Base-by-base conservation (phyloP, 2,329 filamentous ascomycete species). In the Fusarium sp. region DNA sequence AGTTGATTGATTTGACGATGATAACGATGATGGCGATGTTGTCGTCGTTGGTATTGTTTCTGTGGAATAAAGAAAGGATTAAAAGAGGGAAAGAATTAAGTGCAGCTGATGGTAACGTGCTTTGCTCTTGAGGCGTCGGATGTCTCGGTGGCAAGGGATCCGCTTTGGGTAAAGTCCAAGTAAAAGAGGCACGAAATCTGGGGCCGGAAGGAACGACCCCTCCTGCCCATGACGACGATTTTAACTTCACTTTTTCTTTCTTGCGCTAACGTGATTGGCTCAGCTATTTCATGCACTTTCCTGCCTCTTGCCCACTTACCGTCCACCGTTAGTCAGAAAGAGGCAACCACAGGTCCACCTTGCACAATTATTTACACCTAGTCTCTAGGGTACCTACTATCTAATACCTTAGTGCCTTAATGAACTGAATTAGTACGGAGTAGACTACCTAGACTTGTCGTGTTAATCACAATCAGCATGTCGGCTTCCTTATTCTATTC, bases 131-230 rank as follows among this genome's bases (percentile, higher is more conserved):
- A 68, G 70, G 72, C 48, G 56, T 64, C 72, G 72, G 72, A 75
- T 62, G 70, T 57, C 70, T 70, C 73, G 73, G 73, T 75, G 73
- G 73, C 67, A 61, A 56, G 24, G 54, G 56, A 31, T 58, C 60
- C 62, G 70, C 54, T 71, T 75, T 65, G 41, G 55, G 72, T 38
- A 42, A 73, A 67, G 67, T 41, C 55, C 36, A 24, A 56, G 38
- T 45, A 38, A 22, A 30, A 6, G 54, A 55, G 56, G 55, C 57
- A 59, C 38, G 28, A 74, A 53, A 65, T 72, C 71, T 59, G 71
- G 71, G 71, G 64, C 68, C 38, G 62, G 62, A 61, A 45, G 48
- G 50, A 53, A 44, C 28, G 44, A 60, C 62, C 64, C 39, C 64
- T 67, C 64, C 44, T 45, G n/a, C 50, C 51, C 45, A 69, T 69